A percentile compares a stretch with the other conserved stretches of the same genome.
phyloP scores from a whole-genome alignment of 768 basidiomycete species.

The Paxillus involutus region DNA sequence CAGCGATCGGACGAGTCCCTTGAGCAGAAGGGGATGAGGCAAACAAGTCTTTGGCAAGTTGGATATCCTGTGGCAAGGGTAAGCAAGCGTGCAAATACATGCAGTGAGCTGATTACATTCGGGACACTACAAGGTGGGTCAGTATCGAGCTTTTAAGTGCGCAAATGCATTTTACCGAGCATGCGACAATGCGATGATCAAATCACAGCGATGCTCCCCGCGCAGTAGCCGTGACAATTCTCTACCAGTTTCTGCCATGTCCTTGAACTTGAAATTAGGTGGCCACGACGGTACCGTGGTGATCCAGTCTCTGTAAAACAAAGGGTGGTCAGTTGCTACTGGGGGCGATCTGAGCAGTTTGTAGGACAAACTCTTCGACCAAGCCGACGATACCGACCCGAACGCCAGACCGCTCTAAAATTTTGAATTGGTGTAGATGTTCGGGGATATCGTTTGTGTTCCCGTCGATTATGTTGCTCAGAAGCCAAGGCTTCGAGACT shows the following conservation, averaged over 20 bases:
- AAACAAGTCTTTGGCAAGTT: constrained; percentile 62
- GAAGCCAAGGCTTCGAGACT: constrained; percentile 71
- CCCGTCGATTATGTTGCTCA: constrained; percentile 83
- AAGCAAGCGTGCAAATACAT: constrained; percentile 1
- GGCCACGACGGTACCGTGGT: constrained; percentile 88
- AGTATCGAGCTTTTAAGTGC: not conserved
- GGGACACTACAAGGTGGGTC: constrained; percentile 21
- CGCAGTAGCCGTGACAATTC: constrained; percentile 73
- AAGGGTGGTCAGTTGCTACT: not conserved
- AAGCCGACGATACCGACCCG: constrained; percentile 83
- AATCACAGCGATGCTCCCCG: constrained; percentile 69
- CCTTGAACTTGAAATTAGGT: constrained; percentile 66
- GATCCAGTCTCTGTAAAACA: constrained; percentile 75
- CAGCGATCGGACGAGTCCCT: constrained; percentile 38
- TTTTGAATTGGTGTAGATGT: constrained; percentile 55
- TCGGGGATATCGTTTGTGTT: constrained; percentile 63
- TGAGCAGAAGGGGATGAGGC: constrained; percentile 61
- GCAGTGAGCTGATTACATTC: constrained; percentile 22
- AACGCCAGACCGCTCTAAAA: constrained; percentile 69
- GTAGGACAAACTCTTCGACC: constrained; percentile 67
- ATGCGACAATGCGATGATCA: constrained; percentile 87
- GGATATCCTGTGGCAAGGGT: constrained; percentile 54
- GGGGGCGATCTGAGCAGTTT: not conserved
- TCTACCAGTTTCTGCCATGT: constrained; percentile 73
- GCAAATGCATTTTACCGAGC: constrained; percentile 48